Evolutionary conservation across 2,329 filamentous ascomycete genomes (phyloP).

Genomic region (Lachnellula arida): DNA sequence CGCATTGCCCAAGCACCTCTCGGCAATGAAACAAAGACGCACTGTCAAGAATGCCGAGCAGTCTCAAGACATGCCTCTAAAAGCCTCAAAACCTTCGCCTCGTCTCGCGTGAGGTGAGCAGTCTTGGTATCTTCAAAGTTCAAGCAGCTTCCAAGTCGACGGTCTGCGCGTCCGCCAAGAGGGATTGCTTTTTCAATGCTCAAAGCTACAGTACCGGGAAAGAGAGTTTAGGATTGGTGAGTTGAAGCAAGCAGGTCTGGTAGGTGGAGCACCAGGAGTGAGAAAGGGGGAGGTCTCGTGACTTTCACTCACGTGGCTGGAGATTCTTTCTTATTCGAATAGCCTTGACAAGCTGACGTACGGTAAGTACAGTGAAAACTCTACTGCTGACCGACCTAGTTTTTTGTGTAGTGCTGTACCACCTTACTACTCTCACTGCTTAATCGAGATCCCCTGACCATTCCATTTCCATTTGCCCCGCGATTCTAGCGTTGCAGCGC

Average conservation of each 20-base stretch:
- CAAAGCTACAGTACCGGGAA: too few relatives aligned
- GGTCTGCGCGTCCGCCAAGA: neutral
- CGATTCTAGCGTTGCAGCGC: too few relatives aligned
- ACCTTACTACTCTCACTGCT: neutral
- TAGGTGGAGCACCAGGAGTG: too few relatives aligned
- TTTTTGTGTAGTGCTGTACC: neutral
- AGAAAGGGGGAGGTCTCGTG: too few relatives aligned
- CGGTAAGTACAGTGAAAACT: too few relatives aligned
- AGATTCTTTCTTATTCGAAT: too few relatives aligned
- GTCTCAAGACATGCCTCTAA: constrained; percentile 6
- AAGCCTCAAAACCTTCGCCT: neutral
- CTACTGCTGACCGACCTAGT: neutral
- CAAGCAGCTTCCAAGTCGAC: neutral
- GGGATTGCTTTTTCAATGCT: neutral
- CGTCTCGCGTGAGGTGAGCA: constrained; percentile 2
- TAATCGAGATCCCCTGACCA: too few relatives aligned
- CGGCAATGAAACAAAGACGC: constrained; percentile 14
- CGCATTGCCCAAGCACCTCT: neutral
- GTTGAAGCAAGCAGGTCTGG: too few relatives aligned
- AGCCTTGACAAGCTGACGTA: too few relatives aligned
- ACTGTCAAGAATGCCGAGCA: constrained; percentile 6
- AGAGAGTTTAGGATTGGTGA: too few relatives aligned
- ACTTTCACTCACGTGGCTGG: too few relatives aligned
- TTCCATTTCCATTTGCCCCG: too few relatives aligned
- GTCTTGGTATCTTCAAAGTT: constrained; percentile 1